These are phyloP conservation scores for Xylaria palmicola DNA, from an alignment of 495 filamentous ascomycete species.

Conservation along the genomic window DNA sequence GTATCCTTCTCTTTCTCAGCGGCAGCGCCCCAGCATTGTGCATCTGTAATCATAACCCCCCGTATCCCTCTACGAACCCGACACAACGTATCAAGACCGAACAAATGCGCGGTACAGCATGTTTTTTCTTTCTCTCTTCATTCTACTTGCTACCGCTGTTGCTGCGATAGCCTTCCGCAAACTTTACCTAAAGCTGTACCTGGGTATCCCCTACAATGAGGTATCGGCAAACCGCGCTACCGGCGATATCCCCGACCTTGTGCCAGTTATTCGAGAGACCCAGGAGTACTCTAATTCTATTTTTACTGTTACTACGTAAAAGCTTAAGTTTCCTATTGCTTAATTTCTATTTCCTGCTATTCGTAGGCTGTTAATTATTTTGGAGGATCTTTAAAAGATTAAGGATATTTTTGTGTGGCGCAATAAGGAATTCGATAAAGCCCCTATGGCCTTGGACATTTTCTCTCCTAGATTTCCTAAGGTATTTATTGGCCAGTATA, in stretches of 20 bases:
- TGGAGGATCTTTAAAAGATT: conserved; percentile 33
- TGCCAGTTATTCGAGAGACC: conserved; percentile 8
- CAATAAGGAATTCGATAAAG: conserved; percentile 33
- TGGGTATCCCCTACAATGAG: conserved; percentile 39
- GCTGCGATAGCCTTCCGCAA: neutral
- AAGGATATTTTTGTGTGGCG: conserved; percentile 32
- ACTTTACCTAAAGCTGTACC: conserved; percentile 29
- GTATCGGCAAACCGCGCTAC: conserved; percentile 25
- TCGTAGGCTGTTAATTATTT: conserved; percentile 22
- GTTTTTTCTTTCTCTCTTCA: too few species aligned
- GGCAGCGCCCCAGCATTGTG: too few species aligned
- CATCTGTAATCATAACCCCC: too few species aligned
- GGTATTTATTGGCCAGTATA: conserved; percentile 24
- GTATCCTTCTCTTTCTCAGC: too few species aligned
- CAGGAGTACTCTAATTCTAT: conserved; percentile 17
- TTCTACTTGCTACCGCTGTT: neutral
- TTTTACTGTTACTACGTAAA: conserved; percentile 22
- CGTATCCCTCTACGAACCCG: too few species aligned
- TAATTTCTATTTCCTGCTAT: conserved; percentile 26
- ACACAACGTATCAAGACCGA: too few species aligned
- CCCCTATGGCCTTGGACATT: conserved; percentile 12
- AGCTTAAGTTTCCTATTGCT: conserved; percentile 27
- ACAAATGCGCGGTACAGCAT: too few species aligned
- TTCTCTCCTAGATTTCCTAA: conserved; percentile 28
- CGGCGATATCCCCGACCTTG: conserved; percentile 32